Evolutionary conservation across 106 monocot genomes (phyloP), one percentile per base, ranked within the genome.

Genomic region (Dendrobium chrysotoxum): DNA sequence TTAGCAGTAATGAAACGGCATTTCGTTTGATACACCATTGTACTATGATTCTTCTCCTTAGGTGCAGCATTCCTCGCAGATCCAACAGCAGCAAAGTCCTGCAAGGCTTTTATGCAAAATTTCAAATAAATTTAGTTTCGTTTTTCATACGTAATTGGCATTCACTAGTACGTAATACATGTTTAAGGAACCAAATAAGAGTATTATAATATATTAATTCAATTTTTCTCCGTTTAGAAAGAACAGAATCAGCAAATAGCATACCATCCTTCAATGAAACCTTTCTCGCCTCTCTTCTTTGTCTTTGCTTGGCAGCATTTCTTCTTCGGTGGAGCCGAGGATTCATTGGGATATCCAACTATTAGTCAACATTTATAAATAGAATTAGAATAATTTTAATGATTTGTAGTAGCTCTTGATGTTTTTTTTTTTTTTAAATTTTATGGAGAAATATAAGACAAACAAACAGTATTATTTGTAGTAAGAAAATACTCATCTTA

Each of bases 231-330:
- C 8, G 44, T 44, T 44, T 44, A 35, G 35, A 42, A 5, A 75
- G 23, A 44, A 18, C 21, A 44, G 21, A 75, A 41, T 15, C 3
- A 20, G 31, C 28, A 5, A 16, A 38, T 40, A 70, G 40, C 53
- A 78, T 54, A 86, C 86, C 86, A 86, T 82, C 86, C 86, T 82
- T 86, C 86, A 64, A 86, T 82, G 74, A 86, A 86, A 0, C 86
- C 86, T 82, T 55, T 82, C 61, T 86, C 86, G 41, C 86, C 86
- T 57, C 79, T 82, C 46, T 64, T 40, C 41, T 44, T 79, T 0
- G 79, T 79, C 25, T 74, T 68, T 6, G 46, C 71, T 2, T 71
- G 42, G 54, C 79, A 41, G 53, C 53, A 4, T 31, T 74, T 45
- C 75, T 82, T 86, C n/a, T 45, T 71, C 30, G 31, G 10, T 4